Evolutionary conservation across 192 early-diverging fungal species (phyloP), one percentile per base, ranked within the genome.

Genomic region (Umbelopsis sp.): DNA sequence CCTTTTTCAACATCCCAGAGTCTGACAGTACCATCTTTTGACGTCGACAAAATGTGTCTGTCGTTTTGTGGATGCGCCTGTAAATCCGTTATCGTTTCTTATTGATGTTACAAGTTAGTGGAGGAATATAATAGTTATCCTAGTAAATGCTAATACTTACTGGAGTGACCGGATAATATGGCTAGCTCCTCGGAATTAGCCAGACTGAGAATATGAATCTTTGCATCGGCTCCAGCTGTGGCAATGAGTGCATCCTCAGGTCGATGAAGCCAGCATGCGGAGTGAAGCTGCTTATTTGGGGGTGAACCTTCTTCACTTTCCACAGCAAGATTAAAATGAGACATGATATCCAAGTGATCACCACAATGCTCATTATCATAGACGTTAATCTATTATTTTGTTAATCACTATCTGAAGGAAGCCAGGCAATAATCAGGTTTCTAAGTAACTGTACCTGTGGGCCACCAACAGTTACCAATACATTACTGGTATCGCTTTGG

Each of bases 321-420:
- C 4, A 77, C 71, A 24, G 83, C 76, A 14, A 94, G 71, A 47
- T 89, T 84, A 68, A 91, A 97, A 75, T 97, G 93, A 7, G 94
- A 94, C 92, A 97, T 95, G 62, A 97, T 92, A 72, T 97, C 94
- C 73, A 97, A 82, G 68, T 97, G 95, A 73, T 96, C 93, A 12
- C 94, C 94, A 67, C 92, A 94, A 75, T 97, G 94, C 74, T 94
- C 94, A 77, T 97, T 97, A 72, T 97, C 95, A 74, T 93, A 97
- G 16, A 96, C 85, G 68, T 90, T 96, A 16, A 90, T 88, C 88
- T 93, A 78, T 26, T 9, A 24, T 4, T 59, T 50, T 16, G 20
- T 26, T 24, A n/a, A 8, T 66, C 20, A 24, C 22, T 16, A 22
- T 47, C 16, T 20, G 44, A 5, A 21, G 25, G 25, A 20, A 31